Conservation (phyloP, 2,329 filamentous ascomycete genomes). For the Remersonia thermophila region DNA sequence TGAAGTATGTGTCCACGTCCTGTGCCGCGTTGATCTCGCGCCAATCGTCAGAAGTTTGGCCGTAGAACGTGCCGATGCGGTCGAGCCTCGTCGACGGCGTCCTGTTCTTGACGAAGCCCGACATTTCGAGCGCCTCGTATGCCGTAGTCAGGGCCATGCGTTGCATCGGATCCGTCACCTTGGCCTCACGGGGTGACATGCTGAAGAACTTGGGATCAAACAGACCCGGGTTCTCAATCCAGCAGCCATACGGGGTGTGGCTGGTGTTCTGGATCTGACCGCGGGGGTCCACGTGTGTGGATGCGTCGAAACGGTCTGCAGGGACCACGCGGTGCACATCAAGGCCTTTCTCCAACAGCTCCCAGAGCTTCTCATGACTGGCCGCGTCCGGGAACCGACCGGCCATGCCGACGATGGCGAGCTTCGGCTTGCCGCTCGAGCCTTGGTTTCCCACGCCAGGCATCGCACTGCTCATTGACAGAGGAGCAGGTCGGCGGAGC, state of each 20-base stretch:
- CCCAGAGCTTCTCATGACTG: conserved; percentile 61
- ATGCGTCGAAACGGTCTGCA: conserved; percentile 59
- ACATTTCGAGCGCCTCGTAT: conserved; percentile 73
- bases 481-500: conserved; percentile 26
- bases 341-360: conserved; percentile 59
- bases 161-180: conserved; percentile 72
- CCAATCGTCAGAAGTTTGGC: conserved; percentile 65
- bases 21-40: conserved; percentile 62
- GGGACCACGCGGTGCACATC: conserved; percentile 61
- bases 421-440: conserved; percentile 44
- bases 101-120: conserved; percentile 61
- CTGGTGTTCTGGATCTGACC: conserved; percentile 66
- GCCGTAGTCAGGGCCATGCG: conserved; percentile 63
- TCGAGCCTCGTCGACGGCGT: conserved; percentile 55
- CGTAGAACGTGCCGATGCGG: conserved; percentile 61
- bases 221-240: conserved; percentile 59
- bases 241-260: conserved; percentile 65
- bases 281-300: conserved; percentile 57
- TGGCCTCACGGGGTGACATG: conserved; percentile 71
- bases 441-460: conserved; percentile 35
- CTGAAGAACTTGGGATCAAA: conserved; percentile 83
- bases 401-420: conserved; percentile 77
- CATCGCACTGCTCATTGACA: conserved; percentile 23
- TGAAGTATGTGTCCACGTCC: conserved; percentile 49
- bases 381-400: conserved; percentile 65